These are phyloP conservation scores for Sclerotinia subarctica DNA, from an alignment of 2,329 filamentous ascomycete genomes.

Conservation along the genomic window DNA sequence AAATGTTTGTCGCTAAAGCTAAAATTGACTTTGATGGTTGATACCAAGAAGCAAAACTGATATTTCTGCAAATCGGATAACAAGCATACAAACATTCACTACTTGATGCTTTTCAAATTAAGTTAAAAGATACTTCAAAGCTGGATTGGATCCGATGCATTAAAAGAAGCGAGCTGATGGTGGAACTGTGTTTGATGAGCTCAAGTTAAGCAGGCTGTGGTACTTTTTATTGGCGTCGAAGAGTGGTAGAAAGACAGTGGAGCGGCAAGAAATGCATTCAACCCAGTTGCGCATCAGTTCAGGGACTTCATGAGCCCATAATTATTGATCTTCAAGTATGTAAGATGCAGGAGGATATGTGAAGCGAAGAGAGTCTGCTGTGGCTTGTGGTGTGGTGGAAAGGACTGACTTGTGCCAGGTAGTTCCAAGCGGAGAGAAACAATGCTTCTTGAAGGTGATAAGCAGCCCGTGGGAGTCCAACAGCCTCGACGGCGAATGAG, in stretches of 20 bases:
- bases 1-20: not conserved
- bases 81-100: constrained; percentile 15
- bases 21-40: not conserved
- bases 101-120: constrained; percentile 13
- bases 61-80: not conserved
- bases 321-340: constrained; percentile 30
- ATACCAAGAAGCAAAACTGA: not conserved
- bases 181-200: not conserved
- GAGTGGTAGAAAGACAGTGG: constrained; percentile 3
- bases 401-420: constrained; percentile 27
- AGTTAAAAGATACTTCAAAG: not conserved
- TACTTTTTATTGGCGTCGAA: constrained; percentile 21
- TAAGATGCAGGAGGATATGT: constrained; percentile 25
- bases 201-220: constrained; percentile 15
- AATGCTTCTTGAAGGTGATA: constrained; percentile 28
- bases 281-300: constrained; percentile 21
- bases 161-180: constrained; percentile 18
- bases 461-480: constrained; percentile 33
- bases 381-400: constrained; percentile 33
- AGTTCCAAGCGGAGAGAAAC: constrained; percentile 33
- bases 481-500: constrained; percentile 32
- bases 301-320: constrained; percentile 25
- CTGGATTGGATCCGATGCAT: constrained; percentile 12
- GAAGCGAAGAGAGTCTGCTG: constrained; percentile 30
- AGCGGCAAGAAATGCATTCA: constrained; percentile 19